Evolutionary conservation across 2,329 filamentous ascomycete genomes (phyloP).

Genomic region (Colletotrichum horii): DNA sequence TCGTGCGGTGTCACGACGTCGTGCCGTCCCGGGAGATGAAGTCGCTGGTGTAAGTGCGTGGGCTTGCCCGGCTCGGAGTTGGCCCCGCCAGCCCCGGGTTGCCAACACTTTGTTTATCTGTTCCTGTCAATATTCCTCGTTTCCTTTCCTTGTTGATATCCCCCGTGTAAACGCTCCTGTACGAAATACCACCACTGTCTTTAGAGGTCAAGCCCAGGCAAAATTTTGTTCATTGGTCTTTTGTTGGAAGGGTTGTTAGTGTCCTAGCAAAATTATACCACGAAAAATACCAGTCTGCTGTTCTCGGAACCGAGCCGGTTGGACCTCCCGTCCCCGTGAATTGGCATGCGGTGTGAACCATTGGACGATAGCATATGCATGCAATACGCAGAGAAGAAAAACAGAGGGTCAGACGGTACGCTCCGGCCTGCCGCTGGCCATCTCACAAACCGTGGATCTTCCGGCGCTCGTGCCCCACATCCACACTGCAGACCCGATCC

Average conservation of each 20-base stretch:
- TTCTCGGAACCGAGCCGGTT: not conserved
- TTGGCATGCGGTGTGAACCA: not conserved
- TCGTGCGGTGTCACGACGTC: not conserved
- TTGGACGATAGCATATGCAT: not conserved
- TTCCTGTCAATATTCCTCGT: not conserved
- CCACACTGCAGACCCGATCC: not conserved
- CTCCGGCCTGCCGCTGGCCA: not conserved
- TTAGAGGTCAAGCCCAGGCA: not conserved
- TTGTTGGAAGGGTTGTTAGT: not conserved
- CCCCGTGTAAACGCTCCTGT: constrained; percentile 4
- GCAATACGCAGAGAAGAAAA: not conserved
- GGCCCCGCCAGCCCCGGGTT: not conserved
- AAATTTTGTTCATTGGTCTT: not conserved
- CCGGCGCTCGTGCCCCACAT: not conserved
- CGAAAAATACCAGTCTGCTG: not conserved
- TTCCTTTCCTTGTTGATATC: constrained; percentile 17
- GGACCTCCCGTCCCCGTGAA: not conserved
- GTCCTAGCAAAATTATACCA: not conserved
- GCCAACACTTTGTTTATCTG: not conserved
- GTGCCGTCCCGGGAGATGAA: not conserved
- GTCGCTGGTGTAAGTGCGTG: not conserved
- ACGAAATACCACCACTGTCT: constrained; percentile 1
- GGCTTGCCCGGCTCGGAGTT: not conserved
- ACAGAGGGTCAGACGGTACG: not conserved
- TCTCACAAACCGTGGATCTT: not conserved